Base-by-base conservation (phyloP, 1,139 yeast species). In the Pichia sp. region DNA sequence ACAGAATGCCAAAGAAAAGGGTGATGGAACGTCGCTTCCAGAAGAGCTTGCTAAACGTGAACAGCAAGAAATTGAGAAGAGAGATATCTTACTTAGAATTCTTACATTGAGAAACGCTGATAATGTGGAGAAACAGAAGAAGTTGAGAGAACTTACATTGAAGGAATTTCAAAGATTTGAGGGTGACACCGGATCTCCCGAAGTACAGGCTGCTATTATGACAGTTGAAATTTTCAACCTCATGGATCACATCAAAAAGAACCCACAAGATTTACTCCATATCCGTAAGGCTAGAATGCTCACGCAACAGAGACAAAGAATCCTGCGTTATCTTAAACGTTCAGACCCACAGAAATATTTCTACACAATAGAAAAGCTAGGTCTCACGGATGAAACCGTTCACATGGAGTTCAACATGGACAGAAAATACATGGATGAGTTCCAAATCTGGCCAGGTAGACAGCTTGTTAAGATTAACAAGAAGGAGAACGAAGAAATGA, bases 131-230 rank as follows among this genome's bases (percentile, higher is more conserved):
- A 67, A 68, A 41, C 67, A 71, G 54, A 73, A 72, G 47, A 57
- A 75, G 48, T 85, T 88, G 17, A 64, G 75, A 7, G 60, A 62
- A 34, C 59, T 81, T 39, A 96, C 96, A 1, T 70, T 76, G 37
- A 63, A 72, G 48, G 96, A 87, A 60, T 87, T 91, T 58, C 77
- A 75, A 48, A 72, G 96, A 53, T 70, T 72, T 45, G 86, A 79
- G 34, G 96, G 95, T 34, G 97, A 91, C 56, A 85, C 96, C 0
- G 96, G 94, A 1, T 84, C 95, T 1, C 77, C 95, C 34, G 97
- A 88, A 62, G 96, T 87, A 21, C 96, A 88, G 59, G 96, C 97
- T 1, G 97, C 96, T 2, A 72, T 85, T 22, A 64, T 80, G 62
- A 86, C 97, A 1, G 79, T 85, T 38, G 75, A 75, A 52, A 85